Percentiles rank a stretch among this genome's conserved stretches.
Evolutionary conservation across 306 rosid species (phyloP).

Genomic region (Vigna hirtella): DNA sequence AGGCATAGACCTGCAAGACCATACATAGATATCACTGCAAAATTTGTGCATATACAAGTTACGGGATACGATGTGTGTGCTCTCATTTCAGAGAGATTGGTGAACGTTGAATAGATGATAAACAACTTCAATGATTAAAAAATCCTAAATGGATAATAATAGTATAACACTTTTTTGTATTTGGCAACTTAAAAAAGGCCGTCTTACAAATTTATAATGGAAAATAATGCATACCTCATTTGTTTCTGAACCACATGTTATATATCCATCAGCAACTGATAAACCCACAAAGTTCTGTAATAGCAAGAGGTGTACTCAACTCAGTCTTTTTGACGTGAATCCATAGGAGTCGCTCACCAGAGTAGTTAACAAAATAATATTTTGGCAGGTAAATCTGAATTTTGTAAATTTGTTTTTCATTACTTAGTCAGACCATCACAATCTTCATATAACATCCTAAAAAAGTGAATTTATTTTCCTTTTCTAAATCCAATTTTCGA

Average conservation of each 20-base stretch:
- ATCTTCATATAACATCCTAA: background rate
- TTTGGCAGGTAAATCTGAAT: background rate
- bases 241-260: conserved; percentile 29
- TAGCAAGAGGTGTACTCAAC: background rate
- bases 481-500: background rate
- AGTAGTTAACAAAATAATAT: background rate
- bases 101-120: background rate
- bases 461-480: background rate
- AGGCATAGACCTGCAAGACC: conserved; percentile 69
- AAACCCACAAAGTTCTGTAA: conserved; percentile 9
- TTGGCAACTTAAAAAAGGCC: background rate
- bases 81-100: conserved; percentile 13
- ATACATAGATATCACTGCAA: conserved; percentile 6
- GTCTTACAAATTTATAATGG: background rate
- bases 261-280: conserved; percentile 13
- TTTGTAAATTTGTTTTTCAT: background rate
- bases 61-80: background rate
- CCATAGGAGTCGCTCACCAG: background rate
- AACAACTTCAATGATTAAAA: background rate
- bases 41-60: conserved; percentile 15
- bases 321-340: background rate
- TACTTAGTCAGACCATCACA: background rate
- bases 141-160: background rate
- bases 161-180: background rate
- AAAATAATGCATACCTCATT: conserved; percentile 13